Evolutionary conservation across 2,329 filamentous ascomycete species (phyloP).

Genomic region (Colletotrichum cuscutae): DNA sequence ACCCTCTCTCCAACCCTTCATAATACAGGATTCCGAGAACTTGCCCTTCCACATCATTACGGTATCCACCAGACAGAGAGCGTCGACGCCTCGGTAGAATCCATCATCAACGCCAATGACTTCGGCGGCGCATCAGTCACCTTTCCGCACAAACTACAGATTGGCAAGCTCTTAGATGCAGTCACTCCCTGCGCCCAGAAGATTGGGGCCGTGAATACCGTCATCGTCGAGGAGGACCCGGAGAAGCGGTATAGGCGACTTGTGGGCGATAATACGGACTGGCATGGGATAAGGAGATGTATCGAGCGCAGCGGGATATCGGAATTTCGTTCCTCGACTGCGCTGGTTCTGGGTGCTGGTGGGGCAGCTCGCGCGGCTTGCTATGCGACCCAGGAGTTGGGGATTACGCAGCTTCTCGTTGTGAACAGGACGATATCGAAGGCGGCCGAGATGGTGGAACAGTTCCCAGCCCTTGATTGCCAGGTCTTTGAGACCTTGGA

Average conservation of each 20-base stretch:
- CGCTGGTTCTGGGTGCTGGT: slow-evolving; percentile 1
- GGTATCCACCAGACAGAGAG: slow-evolving; percentile 1
- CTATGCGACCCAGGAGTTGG: slow-evolving; percentile 1
- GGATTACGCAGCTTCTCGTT: background rate
- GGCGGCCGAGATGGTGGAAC: background rate
- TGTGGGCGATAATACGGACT: slow-evolving; percentile 11
- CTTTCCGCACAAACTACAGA: slow-evolving; percentile 6
- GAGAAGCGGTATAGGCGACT: background rate
- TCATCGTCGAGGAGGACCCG: background rate
- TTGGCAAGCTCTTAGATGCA: background rate
- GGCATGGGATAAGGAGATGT: slow-evolving; percentile 2
- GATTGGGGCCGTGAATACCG: slow-evolving; percentile 2
- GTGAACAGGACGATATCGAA: slow-evolving; percentile 14
- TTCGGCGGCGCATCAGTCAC: slow-evolving; percentile 12
- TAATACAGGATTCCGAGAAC: slow-evolving; percentile 10
- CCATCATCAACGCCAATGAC: background rate
- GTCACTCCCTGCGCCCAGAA: background rate
- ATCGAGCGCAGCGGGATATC: background rate
- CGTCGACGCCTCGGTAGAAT: slow-evolving; percentile 13
- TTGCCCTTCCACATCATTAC: slow-evolving; percentile 12
- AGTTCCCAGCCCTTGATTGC: background rate
- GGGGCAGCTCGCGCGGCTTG: slow-evolving; percentile 7
- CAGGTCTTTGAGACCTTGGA: background rate
- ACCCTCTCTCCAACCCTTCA: slow-evolving; percentile 5
- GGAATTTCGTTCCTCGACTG: background rate